phyloP scores from a whole-genome alignment of 1,284 basidiomycete genomes.

The Pseudozyma tsukubaensis region DNA sequence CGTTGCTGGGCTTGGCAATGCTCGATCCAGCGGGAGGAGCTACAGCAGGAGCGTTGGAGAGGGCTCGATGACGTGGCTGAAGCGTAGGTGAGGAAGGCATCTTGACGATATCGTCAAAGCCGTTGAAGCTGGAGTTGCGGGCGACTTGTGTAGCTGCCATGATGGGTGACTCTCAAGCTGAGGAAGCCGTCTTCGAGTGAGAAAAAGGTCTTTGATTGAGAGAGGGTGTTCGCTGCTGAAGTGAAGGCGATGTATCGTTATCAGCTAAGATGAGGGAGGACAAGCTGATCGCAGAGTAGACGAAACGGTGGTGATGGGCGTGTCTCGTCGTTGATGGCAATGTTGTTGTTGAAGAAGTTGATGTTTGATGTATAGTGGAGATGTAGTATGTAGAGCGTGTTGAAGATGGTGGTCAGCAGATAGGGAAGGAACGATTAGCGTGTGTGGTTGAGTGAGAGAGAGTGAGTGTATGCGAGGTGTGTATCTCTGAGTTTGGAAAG shows the following conservation, averaged over 20 bases:
- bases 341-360: not conserved
- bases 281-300: not conserved
- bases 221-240: not conserved
- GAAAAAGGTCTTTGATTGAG: not conserved
- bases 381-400: not conserved
- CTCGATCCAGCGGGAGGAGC: too few relatives aligned
- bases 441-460: not conserved
- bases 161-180: conserved; percentile 35
- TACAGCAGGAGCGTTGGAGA: conserved; percentile 11
- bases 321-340: not conserved
- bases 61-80: conserved; percentile 30
- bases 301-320: not conserved
- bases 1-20: not conserved
- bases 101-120: conserved; percentile 54
- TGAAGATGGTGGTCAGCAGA: not conserved
- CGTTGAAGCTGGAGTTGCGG: conserved; percentile 44
- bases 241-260: not conserved
- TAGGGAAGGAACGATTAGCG: too few relatives aligned
- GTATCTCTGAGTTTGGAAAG: not conserved
- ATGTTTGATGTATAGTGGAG: not conserved
- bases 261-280: not conserved
- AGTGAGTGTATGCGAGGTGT: not conserved
- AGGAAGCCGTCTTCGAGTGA: conserved; percentile 39
- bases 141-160: conserved; percentile 54
- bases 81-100: conserved; percentile 43